Evolutionary conservation across 805 yeast genomes (phyloP), one percentile per base, ranked within the genome.

Genomic region (Tetrapisispora nanseiensis): DNA sequence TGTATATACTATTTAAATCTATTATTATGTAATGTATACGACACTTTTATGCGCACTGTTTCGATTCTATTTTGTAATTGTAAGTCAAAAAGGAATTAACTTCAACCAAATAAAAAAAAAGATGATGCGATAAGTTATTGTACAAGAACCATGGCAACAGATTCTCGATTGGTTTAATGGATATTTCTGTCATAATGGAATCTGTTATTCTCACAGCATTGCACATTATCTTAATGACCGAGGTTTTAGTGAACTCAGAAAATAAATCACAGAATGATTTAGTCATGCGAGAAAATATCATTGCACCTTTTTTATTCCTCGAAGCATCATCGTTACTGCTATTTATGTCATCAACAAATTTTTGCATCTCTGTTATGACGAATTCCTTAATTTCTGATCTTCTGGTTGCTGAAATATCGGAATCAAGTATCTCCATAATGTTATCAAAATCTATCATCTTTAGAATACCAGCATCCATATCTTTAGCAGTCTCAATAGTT

Each of bases 131-230:
- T 6, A 51, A 40, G 33, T 48, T 52, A 24, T 52, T 51, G 34
- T 39, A 45, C 34, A 45, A 45, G 29, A 51, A 40, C 56, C 56
- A 52, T 11, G 53, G 47, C 40, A 46, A 30, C 18, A 45, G 26
- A 42, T 47, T 44, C 7, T 47, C 52, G 5, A 45, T 34, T 6
- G 48, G 43, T 37, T 46, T 51, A 23, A 52, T 41, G 3, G 49
- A 48, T 21, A 55, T 49, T 39, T 57, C 62, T 21, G 56, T 54
- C 46, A 55, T 53, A 15, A 53, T 41, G 3, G 57, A 49, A 35
- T 56, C 54, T 3, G 57, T 51, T 27, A 57, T 51, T 37, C 52
- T 49, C 27, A 47, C 47, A n/a, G 50, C 45, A 22, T 51, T 47
- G 22, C 55, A 57, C 37, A 53, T 45, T 5, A 57, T 26, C 33